Evolutionary conservation across 805 yeast genomes (phyloP).

Genomic region (Candida railenensis): DNA sequence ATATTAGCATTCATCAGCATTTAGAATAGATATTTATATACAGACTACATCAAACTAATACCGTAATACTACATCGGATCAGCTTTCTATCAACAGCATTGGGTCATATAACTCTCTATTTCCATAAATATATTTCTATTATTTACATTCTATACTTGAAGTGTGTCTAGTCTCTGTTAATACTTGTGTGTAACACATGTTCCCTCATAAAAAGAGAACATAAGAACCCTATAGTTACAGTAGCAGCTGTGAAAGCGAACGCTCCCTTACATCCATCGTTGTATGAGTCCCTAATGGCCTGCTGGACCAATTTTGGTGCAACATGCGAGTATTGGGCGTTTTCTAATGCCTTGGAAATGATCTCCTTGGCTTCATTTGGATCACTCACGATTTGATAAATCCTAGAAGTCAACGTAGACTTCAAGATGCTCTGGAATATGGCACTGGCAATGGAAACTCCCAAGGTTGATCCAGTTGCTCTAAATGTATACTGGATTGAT

Average conservation of each 20-base stretch:
- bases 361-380: slow-evolving; percentile 32
- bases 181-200: slow-evolving; percentile 53
- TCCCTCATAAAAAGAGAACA: slow-evolving; percentile 53
- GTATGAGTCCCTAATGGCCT: slow-evolving; percentile 51
- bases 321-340: slow-evolving; percentile 51
- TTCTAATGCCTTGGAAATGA: slow-evolving; percentile 54
- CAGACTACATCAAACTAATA: too few species aligned
- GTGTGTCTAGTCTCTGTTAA: slow-evolving; percentile 42
- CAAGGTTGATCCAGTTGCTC: slow-evolving; percentile 83
- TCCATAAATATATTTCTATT: too few species aligned
- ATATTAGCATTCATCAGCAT: background rate
- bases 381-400: slow-evolving; percentile 28
- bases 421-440: slow-evolving; percentile 54
- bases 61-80: too few species aligned
- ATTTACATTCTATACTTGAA: too few species aligned
- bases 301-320: slow-evolving; percentile 54
- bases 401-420: slow-evolving; percentile 15
- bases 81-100: too few species aligned
- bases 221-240: slow-evolving; percentile 39
- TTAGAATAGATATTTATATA: background rate
- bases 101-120: too few species aligned
- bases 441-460: slow-evolving; percentile 75
- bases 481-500: slow-evolving; percentile 83
- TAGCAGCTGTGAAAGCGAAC: slow-evolving; percentile 46
- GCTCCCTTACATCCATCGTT: slow-evolving; percentile 52